phyloP scores from a whole-genome alignment of 257 asterid species.

The Orobanche coerulescens region DNA sequence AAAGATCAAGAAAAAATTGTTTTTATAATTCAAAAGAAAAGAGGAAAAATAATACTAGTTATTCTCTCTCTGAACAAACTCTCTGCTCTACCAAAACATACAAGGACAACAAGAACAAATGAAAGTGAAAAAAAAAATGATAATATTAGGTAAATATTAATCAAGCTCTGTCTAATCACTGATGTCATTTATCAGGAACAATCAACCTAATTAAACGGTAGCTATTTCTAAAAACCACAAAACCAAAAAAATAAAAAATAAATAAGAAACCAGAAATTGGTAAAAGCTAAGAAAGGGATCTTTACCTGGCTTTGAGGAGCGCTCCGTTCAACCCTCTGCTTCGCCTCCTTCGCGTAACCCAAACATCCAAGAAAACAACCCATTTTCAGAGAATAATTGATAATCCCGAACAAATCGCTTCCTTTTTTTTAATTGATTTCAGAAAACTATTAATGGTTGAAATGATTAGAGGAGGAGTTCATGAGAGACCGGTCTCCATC shows the following conservation, averaged over 20 bases:
- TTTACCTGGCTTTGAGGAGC: constrained; percentile 56
- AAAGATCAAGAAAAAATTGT: not conserved
- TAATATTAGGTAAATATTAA: not conserved
- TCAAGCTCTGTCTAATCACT: constrained; percentile 5
- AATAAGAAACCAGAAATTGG: not conserved
- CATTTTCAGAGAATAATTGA: constrained; percentile 32
- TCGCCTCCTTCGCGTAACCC: constrained; percentile 65
- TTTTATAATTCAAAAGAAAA: no score
- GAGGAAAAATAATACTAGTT: no score
- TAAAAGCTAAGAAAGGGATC: constrained; percentile 15
- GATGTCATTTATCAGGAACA: not conserved
- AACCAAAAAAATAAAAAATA: not conserved
- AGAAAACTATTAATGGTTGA: constrained; percentile 8
- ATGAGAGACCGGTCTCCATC: constrained; percentile 23
- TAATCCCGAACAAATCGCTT: not conserved
- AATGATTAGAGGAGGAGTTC: constrained; percentile 20
- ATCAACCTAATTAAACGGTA: no score
- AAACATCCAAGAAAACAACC: constrained; percentile 90
- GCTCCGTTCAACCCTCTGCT: constrained; percentile 38
- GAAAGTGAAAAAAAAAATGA: not conserved
- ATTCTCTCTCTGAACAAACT: not conserved
- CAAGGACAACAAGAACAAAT: not conserved
- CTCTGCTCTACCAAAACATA: not conserved
- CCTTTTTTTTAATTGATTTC: constrained; percentile 2
- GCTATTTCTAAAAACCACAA: not conserved